Evolutionary conservation across 2,329 filamentous ascomycete genomes (phyloP).

Genomic region (Fusarium newnesense): DNA sequence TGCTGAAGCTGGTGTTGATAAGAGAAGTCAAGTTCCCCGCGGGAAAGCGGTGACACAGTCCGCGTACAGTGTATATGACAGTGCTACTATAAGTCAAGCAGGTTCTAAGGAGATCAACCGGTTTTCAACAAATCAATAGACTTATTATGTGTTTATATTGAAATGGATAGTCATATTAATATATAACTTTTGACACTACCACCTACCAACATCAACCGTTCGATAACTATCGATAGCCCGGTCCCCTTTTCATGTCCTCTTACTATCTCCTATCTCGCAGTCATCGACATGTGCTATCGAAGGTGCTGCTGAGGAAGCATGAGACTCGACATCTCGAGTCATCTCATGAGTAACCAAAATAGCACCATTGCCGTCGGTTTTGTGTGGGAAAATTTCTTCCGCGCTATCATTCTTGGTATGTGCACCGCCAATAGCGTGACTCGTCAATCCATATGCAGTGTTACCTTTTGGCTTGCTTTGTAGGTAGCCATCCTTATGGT

Average conservation of each 20-base stretch:
- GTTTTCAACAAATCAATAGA: too few relatives aligned
- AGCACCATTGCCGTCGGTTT: slow-evolving; percentile 30
- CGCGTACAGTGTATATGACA: background rate
- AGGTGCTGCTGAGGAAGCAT: slow-evolving; percentile 12
- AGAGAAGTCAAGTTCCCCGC: background rate
- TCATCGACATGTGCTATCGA: slow-evolving; percentile 12
- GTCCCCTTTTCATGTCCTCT: too few relatives aligned
- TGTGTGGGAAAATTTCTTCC: slow-evolving; percentile 37
- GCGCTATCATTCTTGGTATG: slow-evolving; percentile 36
- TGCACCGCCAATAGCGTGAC: slow-evolving; percentile 25
- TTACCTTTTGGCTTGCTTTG: slow-evolving; percentile 14
- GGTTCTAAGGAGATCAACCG: background rate
- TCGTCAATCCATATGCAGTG: slow-evolving; percentile 26
- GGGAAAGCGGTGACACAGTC: background rate
- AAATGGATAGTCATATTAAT: background rate
- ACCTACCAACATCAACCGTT: too few relatives aligned
- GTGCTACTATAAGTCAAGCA: background rate
- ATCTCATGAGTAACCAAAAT: slow-evolving; percentile 37
- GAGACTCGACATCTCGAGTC: slow-evolving; percentile 23
- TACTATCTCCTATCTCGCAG: background rate
- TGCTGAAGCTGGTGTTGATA: background rate
- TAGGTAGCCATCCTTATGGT: slow-evolving; percentile 20
- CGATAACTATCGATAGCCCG: too few relatives aligned
- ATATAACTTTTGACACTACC: background rate
- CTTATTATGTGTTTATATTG: background rate